These are phyloP conservation scores for Xylariales sp. DNA, from an alignment of 2,329 filamentous ascomycete genomes.

Conservation along the genomic window DNA sequence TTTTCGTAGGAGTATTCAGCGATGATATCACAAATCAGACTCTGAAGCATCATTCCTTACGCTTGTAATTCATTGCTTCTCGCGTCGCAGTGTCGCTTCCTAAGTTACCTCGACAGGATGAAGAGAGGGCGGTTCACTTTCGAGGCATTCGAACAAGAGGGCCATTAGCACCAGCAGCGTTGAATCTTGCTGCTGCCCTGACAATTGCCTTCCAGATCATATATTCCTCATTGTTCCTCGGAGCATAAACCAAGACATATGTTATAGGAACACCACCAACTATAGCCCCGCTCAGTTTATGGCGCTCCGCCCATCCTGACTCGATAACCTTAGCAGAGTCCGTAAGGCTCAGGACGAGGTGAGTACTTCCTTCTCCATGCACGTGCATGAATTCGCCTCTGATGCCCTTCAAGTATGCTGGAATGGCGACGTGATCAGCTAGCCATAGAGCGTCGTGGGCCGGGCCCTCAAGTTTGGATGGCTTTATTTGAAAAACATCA, in stretches of 20 bases:
- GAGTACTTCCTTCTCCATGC: constrained; percentile 34
- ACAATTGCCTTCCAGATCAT: constrained; percentile 23
- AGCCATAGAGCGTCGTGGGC: constrained; percentile 26
- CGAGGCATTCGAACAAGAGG: background rate
- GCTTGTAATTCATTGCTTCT: too few species aligned
- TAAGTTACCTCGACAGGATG: too few species aligned
- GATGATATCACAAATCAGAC: too few species aligned
- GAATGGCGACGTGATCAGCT: constrained; percentile 3
- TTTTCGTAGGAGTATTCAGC: too few species aligned
- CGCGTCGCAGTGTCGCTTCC: too few species aligned
- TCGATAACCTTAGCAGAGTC: constrained; percentile 31
- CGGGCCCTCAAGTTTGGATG: constrained; percentile 29
- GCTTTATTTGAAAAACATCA: constrained; percentile 19
- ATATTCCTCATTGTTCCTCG: constrained; percentile 31
- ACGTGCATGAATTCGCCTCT: constrained; percentile 32
- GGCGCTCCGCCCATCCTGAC: constrained; percentile 36
- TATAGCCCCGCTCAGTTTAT: constrained; percentile 27
- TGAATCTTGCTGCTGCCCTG: constrained; percentile 18
- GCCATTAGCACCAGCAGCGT: constrained; percentile 12
- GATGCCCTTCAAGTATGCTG: constrained; percentile 13
- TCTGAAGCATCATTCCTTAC: too few species aligned
- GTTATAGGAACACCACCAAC: constrained; percentile 24
- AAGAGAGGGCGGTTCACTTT: too few species aligned
- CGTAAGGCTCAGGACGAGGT: constrained; percentile 31
- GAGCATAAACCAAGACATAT: constrained; percentile 37